Conservation (phyloP, 495 filamentous ascomycete genomes). For the Aspergillus heteromorphus region DNA sequence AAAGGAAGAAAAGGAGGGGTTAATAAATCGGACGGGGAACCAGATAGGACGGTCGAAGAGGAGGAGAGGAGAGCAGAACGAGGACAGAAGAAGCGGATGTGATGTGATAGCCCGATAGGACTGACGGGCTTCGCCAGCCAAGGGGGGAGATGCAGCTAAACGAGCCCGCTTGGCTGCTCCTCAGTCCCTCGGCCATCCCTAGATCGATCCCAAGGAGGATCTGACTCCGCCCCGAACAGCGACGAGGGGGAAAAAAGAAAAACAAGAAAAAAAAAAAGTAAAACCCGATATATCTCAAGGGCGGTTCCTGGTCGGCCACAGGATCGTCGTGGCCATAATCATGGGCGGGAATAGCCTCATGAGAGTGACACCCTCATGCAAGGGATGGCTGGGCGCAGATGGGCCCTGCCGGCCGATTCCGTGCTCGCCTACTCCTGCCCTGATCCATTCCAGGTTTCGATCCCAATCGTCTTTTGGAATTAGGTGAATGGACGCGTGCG, state of each 20-base stretch:
- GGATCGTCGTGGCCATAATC: conserved; percentile 11
- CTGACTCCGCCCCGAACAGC: background rate
- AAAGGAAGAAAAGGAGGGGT: background rate
- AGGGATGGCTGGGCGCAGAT: conserved; percentile 9
- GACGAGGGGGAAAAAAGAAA: background rate
- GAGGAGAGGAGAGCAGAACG: conserved; percentile 4
- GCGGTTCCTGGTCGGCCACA: conserved; percentile 10
- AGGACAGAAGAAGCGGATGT: conserved; percentile 1
- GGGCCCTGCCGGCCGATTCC: background rate
- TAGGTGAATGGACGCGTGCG: no score
- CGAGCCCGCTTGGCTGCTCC: background rate
- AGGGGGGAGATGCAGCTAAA: conserved; percentile 6
- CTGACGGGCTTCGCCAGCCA: background rate
- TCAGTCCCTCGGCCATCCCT: background rate
- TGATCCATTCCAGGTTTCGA: background rate
- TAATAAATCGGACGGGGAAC: background rate
- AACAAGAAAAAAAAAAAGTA: conserved; percentile 5
- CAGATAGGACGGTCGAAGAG: conserved; percentile 3
- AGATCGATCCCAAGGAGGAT: conserved; percentile 1
- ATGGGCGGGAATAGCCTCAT: conserved; percentile 18
- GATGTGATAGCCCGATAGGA: background rate
- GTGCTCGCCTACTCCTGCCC: background rate
- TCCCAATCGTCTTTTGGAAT: background rate
- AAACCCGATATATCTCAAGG: background rate
- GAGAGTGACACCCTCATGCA: conserved; percentile 17